Evolutionary conservation across 129 eudicot genomes (phyloP), one percentile per base, ranked within the genome.

Genomic region (Logfia minima): DNA sequence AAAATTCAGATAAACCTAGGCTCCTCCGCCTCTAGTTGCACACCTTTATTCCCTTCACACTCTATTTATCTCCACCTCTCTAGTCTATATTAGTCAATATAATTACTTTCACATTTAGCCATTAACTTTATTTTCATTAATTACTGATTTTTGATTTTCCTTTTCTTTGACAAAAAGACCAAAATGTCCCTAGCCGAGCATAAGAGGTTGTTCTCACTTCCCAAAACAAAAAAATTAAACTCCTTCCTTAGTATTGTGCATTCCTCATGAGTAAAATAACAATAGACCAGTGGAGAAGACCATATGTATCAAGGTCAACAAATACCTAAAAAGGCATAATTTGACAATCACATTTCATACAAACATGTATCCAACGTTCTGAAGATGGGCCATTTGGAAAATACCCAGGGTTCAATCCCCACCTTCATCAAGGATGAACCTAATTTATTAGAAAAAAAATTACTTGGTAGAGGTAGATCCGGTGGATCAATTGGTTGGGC

Each of bases 171-270:
- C 9, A 66, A 66, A 72, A 74, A 39, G 79, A 80, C 83, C 83
- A 74, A 80, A 73, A 80, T 80, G 75, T 11, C 84, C 75, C 75
- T 59, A 51, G 29, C 18, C 21, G 51, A 31, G 45, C 1, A 55
- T 55, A 55, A 5, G 61, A 55, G 24, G 23, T 45, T 11, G 8
- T 4, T 4, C 8, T 55, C 23, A 55, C 8, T 18, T 10, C 61
- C 23, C 8, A 18, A 55, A 18, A 18, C 19, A 6, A 4, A 55
- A 55, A 18, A 5, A 18, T 4, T 55, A 5, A 5, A 55, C 61
- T 55, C 61, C 23, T 18, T 55, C 61, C 61, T 55, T 55, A 55
- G 8, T 6, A 55, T 55, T 55, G 61, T 55, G 61, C 61, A 55
- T n/a, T 18, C 61, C 23, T n/a, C 61, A n/a, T 19, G 23, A 55